Conservation (phyloP, 2,329 filamentous ascomycete species). For the Diaporthe sp. region DNA sequence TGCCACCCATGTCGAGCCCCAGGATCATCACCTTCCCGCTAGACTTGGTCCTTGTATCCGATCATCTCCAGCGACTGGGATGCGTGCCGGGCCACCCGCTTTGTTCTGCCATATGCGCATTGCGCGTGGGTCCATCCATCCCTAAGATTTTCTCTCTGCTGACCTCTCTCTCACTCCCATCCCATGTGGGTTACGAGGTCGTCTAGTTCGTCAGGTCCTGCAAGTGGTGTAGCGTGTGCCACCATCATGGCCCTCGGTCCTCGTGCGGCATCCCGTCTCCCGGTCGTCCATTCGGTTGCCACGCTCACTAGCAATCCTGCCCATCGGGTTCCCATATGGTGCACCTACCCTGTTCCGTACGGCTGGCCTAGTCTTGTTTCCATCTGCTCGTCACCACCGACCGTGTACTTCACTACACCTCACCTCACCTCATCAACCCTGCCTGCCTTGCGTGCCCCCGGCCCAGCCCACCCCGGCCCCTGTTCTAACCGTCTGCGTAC, state of each 20-base stretch:
- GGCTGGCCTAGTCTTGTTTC: neutral
- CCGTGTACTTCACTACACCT: neutral
- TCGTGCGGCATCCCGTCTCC: conserved; percentile 17
- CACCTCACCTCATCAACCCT: conserved; percentile 6
- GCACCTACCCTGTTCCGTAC: neutral
- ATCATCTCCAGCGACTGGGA: conserved; percentile 23
- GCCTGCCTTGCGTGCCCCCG: neutral
- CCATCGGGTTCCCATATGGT: conserved; percentile 13
- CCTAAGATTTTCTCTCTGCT: neutral
- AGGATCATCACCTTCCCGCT: conserved; percentile 1
- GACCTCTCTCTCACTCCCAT: neutral
- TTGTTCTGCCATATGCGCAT: conserved; percentile 13
- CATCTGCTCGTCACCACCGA: conserved; percentile 4
- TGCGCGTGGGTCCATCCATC: conserved; percentile 11
- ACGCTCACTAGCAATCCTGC: conserved; percentile 13
- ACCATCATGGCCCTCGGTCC: conserved; percentile 12
- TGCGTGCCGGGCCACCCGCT: conserved; percentile 11
- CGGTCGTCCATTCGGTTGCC: conserved; percentile 5
- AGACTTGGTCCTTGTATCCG: conserved; percentile 3
- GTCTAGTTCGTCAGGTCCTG: neutral
- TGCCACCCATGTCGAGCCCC: conserved; percentile 7
- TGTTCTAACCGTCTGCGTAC: conserved; percentile 16
- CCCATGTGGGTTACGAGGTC: conserved; percentile 7
- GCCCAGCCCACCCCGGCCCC: conserved; percentile 1
- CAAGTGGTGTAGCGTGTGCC: conserved; percentile 22